Percentiles rank a stretch among this genome's conserved stretches.
Conservation (phyloP, 768 basidiomycete species). For the Amyloporia xantha region DNA sequence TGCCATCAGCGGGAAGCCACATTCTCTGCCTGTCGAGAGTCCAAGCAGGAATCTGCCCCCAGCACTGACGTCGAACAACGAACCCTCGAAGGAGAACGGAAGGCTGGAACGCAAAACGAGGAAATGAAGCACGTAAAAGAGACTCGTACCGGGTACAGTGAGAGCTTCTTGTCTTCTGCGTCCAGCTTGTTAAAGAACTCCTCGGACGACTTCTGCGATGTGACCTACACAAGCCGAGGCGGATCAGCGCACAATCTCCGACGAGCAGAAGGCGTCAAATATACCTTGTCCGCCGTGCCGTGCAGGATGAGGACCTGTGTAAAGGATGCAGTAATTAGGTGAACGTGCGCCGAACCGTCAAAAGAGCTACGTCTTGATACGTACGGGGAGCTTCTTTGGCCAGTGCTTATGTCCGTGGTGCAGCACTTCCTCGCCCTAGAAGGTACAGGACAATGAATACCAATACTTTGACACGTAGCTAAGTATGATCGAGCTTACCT, state of each 20-base stretch:
- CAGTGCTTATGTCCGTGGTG: constrained; percentile 45
- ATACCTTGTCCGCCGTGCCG: constrained; percentile 11
- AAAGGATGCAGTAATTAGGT: no score
- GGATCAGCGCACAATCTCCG: not conserved
- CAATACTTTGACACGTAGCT: not conserved
- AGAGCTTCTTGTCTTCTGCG: constrained; percentile 25
- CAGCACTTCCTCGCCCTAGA: constrained; percentile 57
- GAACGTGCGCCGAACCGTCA: not conserved
- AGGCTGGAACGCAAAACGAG: no score
- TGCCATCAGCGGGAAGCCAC: no score
- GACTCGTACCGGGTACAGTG: not conserved
- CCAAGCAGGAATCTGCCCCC: no score
- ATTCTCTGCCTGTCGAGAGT: no score
- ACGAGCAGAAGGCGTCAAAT: constrained; percentile 3
- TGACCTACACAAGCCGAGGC: constrained; percentile 4
- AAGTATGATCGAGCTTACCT: constrained; percentile 16
- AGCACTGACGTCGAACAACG: no score
- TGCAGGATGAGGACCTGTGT: constrained; percentile 10
- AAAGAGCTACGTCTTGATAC: constrained; percentile 16
- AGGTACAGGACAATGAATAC: not conserved
- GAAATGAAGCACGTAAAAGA: not conserved
- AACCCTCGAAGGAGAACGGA: no score
- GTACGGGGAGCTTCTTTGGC: constrained; percentile 60
- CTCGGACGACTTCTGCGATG: constrained; percentile 42
- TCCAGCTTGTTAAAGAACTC: constrained; percentile 45